Percentiles rank a stretch among this genome's conserved stretches.
Evolutionary conservation across 768 basidiomycete genomes (phyloP).

Genomic region (Russula abietina): DNA sequence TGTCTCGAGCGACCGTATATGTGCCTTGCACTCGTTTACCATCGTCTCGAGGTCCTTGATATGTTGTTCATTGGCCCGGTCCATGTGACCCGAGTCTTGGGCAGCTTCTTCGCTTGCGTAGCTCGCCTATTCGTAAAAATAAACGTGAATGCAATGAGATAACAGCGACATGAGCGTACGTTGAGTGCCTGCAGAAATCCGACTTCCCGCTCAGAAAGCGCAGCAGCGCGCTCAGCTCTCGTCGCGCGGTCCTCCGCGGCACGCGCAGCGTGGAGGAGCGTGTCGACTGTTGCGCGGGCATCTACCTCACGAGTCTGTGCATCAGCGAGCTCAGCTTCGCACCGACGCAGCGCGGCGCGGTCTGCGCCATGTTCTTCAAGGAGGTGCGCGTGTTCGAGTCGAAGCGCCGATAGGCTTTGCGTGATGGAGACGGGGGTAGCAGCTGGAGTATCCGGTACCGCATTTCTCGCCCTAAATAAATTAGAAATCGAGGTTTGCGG

Average conservation of each 20-base stretch:
- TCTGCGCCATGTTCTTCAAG: conserved; percentile 64
- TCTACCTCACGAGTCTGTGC: conserved; percentile 29
- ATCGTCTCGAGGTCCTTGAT: conserved; percentile 51
- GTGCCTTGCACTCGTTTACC: conserved; percentile 48
- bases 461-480: conserved; percentile 4
- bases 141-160: neutral
- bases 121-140: conserved; percentile 43
- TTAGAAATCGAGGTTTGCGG: neutral
- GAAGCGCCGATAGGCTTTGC: conserved; percentile 52
- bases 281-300: conserved; percentile 31
- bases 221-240: conserved; percentile 37
- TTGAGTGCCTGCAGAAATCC: conserved; percentile 62
- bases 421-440: conserved; percentile 50
- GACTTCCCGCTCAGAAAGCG: conserved; percentile 53
- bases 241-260: conserved; percentile 37
- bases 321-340: conserved; percentile 45
- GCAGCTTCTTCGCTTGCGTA: conserved; percentile 54
- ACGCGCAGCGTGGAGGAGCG: conserved; percentile 36
- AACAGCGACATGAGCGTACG: conserved; percentile 35
- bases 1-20: conserved; percentile 40
- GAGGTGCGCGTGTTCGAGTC: conserved; percentile 54
- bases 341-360: conserved; percentile 44
- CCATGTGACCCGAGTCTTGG: conserved; percentile 29
- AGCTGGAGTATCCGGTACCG: conserved; percentile 35
- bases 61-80: conserved; percentile 38